phyloP scores from a whole-genome alignment of 129 eudicot species.

The Chrysanthemum seticuspe region DNA sequence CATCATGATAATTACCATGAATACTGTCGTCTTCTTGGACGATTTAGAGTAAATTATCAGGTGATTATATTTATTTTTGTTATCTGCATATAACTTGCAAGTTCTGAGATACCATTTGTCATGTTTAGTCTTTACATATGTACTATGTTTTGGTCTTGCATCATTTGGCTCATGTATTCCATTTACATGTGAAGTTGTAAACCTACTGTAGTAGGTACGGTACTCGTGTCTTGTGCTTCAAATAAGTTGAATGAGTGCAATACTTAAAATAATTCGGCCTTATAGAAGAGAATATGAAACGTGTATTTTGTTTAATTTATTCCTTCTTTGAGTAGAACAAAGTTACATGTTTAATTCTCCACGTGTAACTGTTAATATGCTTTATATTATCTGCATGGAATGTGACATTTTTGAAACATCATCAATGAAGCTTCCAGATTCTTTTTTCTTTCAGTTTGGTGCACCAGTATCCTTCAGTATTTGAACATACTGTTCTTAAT shows the following conservation, averaged over 20 bases:
- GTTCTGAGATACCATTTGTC: neutral
- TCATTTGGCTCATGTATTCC: neutral
- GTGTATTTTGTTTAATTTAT: too few relatives aligned
- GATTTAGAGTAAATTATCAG: conserved; percentile 93
- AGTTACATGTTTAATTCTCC: too few relatives aligned
- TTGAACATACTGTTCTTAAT: conserved; percentile 11
- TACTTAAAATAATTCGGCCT: too few relatives aligned
- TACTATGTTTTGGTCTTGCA: neutral
- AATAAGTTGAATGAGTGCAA: neutral
- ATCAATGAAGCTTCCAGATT: too few relatives aligned
- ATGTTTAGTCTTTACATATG: conserved; percentile 7
- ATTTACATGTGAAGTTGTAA: conserved; percentile 11
- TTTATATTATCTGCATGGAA: too few relatives aligned
- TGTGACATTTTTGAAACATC: too few relatives aligned
- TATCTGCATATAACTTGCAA: neutral
- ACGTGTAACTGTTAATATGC: too few relatives aligned
- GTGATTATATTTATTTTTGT: conserved; percentile 28
- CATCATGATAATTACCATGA: conserved; percentile 97
- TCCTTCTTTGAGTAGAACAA: too few relatives aligned
- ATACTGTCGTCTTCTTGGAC: conserved; percentile 96
- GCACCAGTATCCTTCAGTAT: neutral
- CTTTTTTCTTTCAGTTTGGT: too few relatives aligned
- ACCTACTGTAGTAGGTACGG: neutral
- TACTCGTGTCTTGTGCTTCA: neutral
- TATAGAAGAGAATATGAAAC: too few relatives aligned